Conservation (phyloP, 306 rosid genomes). For the Trifolium subterraneum region DNA sequence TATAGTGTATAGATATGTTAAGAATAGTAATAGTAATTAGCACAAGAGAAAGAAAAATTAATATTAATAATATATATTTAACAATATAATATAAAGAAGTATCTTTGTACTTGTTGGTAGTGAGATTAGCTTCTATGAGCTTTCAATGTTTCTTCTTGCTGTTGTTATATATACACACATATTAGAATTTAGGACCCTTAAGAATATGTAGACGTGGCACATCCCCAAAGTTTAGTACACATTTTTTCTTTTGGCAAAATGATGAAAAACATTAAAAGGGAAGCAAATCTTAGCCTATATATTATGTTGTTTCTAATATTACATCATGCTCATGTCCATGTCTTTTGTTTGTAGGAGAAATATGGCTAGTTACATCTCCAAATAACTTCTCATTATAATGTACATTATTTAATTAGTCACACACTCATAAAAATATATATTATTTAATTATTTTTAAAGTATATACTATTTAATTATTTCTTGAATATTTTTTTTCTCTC, state of each 20-base stretch:
- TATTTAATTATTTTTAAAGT: too few species aligned
- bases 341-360: constrained; percentile 37
- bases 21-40: neutral
- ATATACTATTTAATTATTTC: too few species aligned
- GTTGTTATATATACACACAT: constrained; percentile 35
- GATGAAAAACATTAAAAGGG: neutral
- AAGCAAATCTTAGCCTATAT: constrained; percentile 28
- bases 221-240: constrained; percentile 54
- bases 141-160: constrained; percentile 26
- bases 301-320: constrained; percentile 47
- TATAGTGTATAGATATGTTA: neutral
- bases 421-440: too few species aligned
- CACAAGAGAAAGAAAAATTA: neutral
- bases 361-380: too few species aligned
- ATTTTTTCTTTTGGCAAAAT: constrained; percentile 41
- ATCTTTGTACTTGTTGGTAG: constrained; percentile 32
- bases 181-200: constrained; percentile 32
- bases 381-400: too few species aligned
- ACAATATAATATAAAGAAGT: neutral
- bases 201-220: constrained; percentile 55
- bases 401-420: too few species aligned
- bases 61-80: too few species aligned
- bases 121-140: constrained; percentile 37
- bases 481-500: too few species aligned
- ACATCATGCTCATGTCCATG: constrained; percentile 47